Percentiles rank a stretch among this genome's conserved stretches.
Evolutionary conservation across 2,329 filamentous ascomycete species (phyloP).

Genomic region (Scedosporium boydii): DNA sequence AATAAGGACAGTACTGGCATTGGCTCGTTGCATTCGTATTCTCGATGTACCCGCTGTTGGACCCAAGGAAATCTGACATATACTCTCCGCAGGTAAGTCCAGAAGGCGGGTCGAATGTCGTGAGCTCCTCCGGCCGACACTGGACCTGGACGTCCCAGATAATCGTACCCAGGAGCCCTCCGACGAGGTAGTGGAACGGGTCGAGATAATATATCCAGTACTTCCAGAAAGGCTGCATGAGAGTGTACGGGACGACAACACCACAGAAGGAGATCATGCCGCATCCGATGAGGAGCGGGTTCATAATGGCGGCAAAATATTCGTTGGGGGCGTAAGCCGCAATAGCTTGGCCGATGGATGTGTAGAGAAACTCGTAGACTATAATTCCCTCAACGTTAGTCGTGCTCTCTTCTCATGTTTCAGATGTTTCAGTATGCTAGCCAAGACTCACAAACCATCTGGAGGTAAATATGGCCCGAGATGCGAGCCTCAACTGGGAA

Average conservation of each 20-base stretch:
- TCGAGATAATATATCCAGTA: slow-evolving; percentile 21
- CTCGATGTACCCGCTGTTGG: neutral
- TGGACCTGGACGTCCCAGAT: neutral
- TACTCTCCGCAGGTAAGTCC: slow-evolving; percentile 27
- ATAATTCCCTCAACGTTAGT: slow-evolving; percentile 14
- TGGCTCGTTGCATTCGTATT: neutral
- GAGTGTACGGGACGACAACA: slow-evolving; percentile 25
- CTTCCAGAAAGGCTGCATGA: slow-evolving; percentile 28
- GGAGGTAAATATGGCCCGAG: slow-evolving; percentile 33
- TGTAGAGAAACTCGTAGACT: slow-evolving; percentile 32
- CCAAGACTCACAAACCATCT: slow-evolving; percentile 33
- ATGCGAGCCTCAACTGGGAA: slow-evolving; percentile 26
- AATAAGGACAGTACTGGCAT: neutral
- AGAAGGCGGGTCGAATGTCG: slow-evolving; percentile 15
- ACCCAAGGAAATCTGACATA: neutral
- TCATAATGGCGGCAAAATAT: slow-evolving; percentile 36
- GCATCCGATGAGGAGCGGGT: slow-evolving; percentile 32
- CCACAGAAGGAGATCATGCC: slow-evolving; percentile 28
- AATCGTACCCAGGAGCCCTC: neutral
- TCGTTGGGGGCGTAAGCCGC: slow-evolving; percentile 40
- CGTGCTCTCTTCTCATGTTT: neutral
- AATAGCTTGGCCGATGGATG: slow-evolving; percentile 31
- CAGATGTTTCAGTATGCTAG: neutral
- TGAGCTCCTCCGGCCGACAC: neutral
- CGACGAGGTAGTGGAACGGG: slow-evolving; percentile 5